A percentile compares a stretch with the other conserved stretches of the same genome.
Conservation (phyloP, 768 basidiomycete genomes). For the Hydnum rufescens region DNA sequence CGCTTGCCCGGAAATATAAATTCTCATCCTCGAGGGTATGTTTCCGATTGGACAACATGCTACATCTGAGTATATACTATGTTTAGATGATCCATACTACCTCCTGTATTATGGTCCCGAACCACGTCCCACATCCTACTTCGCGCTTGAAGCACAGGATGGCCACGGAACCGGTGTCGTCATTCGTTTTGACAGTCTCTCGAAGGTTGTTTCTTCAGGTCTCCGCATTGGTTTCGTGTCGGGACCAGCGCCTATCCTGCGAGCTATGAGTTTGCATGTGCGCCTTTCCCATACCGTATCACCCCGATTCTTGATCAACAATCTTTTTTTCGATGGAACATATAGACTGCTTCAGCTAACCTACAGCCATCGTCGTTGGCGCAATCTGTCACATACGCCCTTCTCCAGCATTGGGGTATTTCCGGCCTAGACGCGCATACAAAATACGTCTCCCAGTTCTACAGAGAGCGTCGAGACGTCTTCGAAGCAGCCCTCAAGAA, state of each 20-base stretch:
- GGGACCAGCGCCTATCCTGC: constrained; percentile 46
- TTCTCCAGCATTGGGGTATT: constrained; percentile 56
- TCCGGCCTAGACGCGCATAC: constrained; percentile 55
- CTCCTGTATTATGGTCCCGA: constrained; percentile 46
- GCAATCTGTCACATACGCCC: constrained; percentile 37
- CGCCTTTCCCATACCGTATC: constrained; percentile 14
- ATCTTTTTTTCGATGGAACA: background rate
- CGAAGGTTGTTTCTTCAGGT: constrained; percentile 61
- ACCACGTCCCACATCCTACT: constrained; percentile 57
- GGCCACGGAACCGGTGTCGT: constrained; percentile 40
- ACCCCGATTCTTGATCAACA: background rate
- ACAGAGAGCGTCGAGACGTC: constrained; percentile 48
- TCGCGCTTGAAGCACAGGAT: constrained; percentile 51
- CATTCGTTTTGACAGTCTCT: constrained; percentile 74
- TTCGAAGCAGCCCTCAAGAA: constrained; percentile 60
- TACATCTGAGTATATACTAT: background rate
- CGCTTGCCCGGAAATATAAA: constrained; percentile 49
- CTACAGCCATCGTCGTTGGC: constrained; percentile 45
- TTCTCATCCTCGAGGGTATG: constrained; percentile 73
- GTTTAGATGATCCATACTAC: constrained; percentile 52
- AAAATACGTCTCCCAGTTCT: constrained; percentile 47
- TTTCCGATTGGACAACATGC: background rate
- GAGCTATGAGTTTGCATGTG: constrained; percentile 53
- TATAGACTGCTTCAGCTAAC: constrained; percentile 43
- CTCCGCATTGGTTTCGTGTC: constrained; percentile 67